Base-by-base conservation (phyloP, 768 basidiomycete species). In the Boletus fagicola region DNA sequence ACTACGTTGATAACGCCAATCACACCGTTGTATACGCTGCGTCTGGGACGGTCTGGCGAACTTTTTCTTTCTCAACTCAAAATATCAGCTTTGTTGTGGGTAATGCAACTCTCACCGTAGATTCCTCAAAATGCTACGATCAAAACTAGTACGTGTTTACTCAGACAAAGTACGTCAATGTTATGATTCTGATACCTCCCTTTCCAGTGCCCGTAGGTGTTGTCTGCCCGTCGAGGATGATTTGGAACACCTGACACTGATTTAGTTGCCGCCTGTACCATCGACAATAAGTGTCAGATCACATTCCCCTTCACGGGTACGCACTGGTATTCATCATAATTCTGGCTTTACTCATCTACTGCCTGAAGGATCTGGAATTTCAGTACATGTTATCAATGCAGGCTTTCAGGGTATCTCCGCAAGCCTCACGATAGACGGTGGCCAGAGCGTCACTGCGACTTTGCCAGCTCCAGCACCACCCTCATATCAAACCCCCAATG, bases 221-320 rank as follows among this genome's bases (percentile, higher is more conserved):
- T n/a, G 7, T n/a, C 16, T 45, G 15, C 16, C 18, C 10, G 4
- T 43, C 49, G 6, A 47, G 18, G 5, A 31, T 10, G n/a, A 24
- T 42, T 28, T 50, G 15, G 13, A 39, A 4, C 30, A 13, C n/a
- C 20, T 43, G 31, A 57, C 28, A 31, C 11, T 26, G 26, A 26
- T 49, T 28, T 35, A 65, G 64, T 62, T 16, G 63, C 48, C 1
- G 31, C 43, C 0, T 65, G 63, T 51, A 40, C 39, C 8, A 10
- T 11, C 2, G 26, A 24, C 4, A 30, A 62, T 2, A 39, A 58
- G 1, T 65, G 64, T n/a, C 24, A 38, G 15, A 36, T 65, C 16
- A 36, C 35, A n/a, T 35, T 65, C 24, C 63, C 64, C 18, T 65
- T 65, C 24, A 55, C 49, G 11, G 64, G 64, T 60, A 49, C 15